Percentiles rank a stretch among this genome's conserved stretches.
Evolutionary conservation across 495 filamentous ascomycete species (phyloP).

Genomic region (Rhypophila decipiens): DNA sequence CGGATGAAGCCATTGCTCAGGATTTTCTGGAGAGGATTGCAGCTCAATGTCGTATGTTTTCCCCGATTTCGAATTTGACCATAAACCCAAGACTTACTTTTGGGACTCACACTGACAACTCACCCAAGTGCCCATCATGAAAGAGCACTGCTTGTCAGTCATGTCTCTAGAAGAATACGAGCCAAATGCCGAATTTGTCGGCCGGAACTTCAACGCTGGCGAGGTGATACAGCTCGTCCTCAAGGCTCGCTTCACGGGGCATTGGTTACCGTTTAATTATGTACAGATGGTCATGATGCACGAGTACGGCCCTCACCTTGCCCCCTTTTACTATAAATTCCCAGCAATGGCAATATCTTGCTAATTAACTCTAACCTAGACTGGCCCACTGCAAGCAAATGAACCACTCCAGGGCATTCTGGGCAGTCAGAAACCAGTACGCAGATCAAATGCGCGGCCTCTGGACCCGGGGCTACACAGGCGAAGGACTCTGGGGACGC

Average conservation of each 20-base stretch:
- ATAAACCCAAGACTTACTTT: no score
- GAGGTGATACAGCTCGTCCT: constrained; percentile 77
- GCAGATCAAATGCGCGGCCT: constrained; percentile 56
- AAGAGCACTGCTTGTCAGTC: constrained; percentile 56
- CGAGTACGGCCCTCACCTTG: constrained; percentile 27
- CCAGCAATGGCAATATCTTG: background rate
- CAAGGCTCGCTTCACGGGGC: constrained; percentile 46
- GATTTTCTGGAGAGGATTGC: constrained; percentile 72
- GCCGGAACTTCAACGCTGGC: constrained; percentile 80
- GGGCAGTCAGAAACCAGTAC: constrained; percentile 63
- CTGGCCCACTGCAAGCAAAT: constrained; percentile 78
- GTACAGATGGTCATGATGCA: constrained; percentile 89
- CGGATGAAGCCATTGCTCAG: constrained; percentile 51
- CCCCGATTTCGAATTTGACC: no score
- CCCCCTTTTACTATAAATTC: background rate
- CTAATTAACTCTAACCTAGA: constrained; percentile 22
- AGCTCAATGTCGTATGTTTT: constrained; percentile 56
- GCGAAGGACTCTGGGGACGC: constrained; percentile 71
- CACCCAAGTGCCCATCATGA: constrained; percentile 67
- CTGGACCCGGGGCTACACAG: constrained; percentile 60
- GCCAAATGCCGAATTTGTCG: constrained; percentile 66
- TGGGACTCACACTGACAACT: no score
- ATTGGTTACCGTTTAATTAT: constrained; percentile 68
- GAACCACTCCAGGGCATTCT: constrained; percentile 71
- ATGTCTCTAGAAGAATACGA: constrained; percentile 72